Percentiles rank a stretch among this genome's conserved stretches.
phyloP scores from a whole-genome alignment of 1,284 basidiomycete genomes.

The Ustilago sp. region DNA sequence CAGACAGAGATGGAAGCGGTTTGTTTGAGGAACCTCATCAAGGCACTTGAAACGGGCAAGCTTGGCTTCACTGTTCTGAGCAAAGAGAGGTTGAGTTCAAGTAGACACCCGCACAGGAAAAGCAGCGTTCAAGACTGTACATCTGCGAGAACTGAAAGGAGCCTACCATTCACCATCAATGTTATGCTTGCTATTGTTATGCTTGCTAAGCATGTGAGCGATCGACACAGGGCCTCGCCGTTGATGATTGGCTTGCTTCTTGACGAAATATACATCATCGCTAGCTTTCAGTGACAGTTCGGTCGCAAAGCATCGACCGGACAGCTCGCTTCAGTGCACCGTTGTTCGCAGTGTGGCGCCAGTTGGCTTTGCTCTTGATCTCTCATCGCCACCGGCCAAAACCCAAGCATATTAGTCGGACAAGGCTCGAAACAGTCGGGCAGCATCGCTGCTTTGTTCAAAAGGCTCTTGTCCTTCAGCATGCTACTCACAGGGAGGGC shows the following conservation, averaged over 20 bases:
- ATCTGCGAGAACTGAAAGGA: not conserved
- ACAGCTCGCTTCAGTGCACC: not conserved
- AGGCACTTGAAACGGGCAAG: conserved; percentile 63
- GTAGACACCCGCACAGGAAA: not conserved
- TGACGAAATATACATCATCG: not conserved
- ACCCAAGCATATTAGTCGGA: too few species aligned
- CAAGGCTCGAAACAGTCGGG: too few species aligned
- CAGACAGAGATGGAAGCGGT: conserved; percentile 69
- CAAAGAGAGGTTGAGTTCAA: conserved; percentile 55
- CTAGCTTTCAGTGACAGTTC: not conserved
- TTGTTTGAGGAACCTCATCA: conserved; percentile 65
- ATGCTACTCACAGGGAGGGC: not conserved
- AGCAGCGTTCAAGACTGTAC: not conserved
- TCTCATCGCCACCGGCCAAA: not conserved
- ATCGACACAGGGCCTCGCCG: not conserved
- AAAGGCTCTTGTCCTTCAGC: not conserved
- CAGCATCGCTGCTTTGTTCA: too few species aligned
- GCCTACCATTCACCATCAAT: conserved; percentile 3
- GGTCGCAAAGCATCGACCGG: not conserved
- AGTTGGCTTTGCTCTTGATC: not conserved
- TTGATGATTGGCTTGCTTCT: not conserved
- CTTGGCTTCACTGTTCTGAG: conserved; percentile 66
- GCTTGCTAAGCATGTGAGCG: not conserved
- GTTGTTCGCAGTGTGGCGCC: not conserved
- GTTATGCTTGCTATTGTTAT: not conserved